Base-by-base conservation (phyloP, 805 yeast species). In the Suhomyces prunicola region DNA sequence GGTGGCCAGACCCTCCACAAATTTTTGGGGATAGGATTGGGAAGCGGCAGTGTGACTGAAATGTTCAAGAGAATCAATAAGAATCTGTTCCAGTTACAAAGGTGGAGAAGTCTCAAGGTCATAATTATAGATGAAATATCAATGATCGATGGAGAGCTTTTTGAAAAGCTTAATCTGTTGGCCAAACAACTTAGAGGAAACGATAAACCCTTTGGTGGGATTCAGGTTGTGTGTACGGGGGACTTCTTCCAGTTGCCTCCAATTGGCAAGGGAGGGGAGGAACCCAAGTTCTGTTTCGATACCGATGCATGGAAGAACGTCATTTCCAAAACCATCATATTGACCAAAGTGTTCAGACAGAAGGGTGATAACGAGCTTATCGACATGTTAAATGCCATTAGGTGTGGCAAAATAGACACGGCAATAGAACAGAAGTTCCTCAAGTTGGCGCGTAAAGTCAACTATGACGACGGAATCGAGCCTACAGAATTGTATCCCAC, bases 171-270 rank as follows among this genome's bases (percentile, higher is more conserved):
- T 48, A 88, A 90, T 55, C 71, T 64, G 9, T 70, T 93, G 36
- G 97, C 94, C 0, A 77, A 86, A 58, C 62, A 61, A 0, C 50
- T 87, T 2, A 68, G 88, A 5, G 77, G 86, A 39, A 74, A 70
- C 22, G 69, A 58, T 23, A 59, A 57, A 47, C 97, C 97, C 0
- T 94, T 94, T 76, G 99, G 99, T 5, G 99, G 99, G 0, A 86
- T 94, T 44, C 99, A 94, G 63, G 60, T 94, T 13, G 82, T 94
- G 10, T 70, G 92, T 35, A 87, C 96, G 4, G 99, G 99, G n/a
- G 99, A 94, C 70, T 92, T 93, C 66, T 92, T 87, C 69, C 99
- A 94, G 71, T 76, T 94, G 44, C 99, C 99, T 1, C 99, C 99
- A 0, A 96, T 94, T 6, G 73, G 65, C 19, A 64, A 64, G 15